phyloP scores from a whole-genome alignment of 108 stramenopile species.

The Epipyxis sp. region DNA sequence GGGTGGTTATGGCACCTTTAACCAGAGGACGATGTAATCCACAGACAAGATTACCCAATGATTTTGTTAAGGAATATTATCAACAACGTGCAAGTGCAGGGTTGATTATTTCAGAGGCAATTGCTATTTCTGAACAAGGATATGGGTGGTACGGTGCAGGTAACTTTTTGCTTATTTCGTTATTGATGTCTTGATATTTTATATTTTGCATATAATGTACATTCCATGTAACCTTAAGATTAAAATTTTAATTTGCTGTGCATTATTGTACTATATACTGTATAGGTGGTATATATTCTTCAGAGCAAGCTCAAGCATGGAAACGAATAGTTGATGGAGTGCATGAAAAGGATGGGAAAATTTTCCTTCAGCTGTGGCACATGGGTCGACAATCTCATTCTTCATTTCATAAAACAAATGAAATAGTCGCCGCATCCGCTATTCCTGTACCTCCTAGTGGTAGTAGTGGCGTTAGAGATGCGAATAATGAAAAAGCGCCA shows the following conservation, averaged over 20 bases:
- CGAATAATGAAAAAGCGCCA: constrained; percentile 37
- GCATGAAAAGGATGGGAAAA: constrained; percentile 47
- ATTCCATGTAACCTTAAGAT: too few species aligned
- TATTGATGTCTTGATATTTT: too few species aligned
- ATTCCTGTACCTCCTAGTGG: constrained; percentile 45
- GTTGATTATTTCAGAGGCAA: constrained; percentile 66
- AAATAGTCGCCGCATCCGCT: constrained; percentile 40
- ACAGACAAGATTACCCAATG: neutral
- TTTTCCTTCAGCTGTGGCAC: constrained; percentile 67
- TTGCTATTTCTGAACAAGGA: constrained; percentile 52
- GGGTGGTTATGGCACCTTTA: constrained; percentile 10
- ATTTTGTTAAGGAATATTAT: constrained; percentile 56
- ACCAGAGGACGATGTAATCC: neutral
- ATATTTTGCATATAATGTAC: too few species aligned
- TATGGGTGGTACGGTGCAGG: constrained; percentile 51
- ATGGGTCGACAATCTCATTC: constrained; percentile 63
- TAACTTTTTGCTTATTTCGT: too few species aligned
- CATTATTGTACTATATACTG: too few species aligned
- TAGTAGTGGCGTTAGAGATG: constrained; percentile 36
- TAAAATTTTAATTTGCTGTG: too few species aligned
- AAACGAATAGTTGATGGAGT: neutral
- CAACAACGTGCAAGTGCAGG: constrained; percentile 62
- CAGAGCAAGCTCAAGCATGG: neutral
- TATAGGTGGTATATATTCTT: neutral
- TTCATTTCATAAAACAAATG: constrained; percentile 44